Evolutionary conservation across 2,329 filamentous ascomycete genomes (phyloP), one percentile per base, ranked within the genome.

Genomic region (Rutstroemia sp.): DNA sequence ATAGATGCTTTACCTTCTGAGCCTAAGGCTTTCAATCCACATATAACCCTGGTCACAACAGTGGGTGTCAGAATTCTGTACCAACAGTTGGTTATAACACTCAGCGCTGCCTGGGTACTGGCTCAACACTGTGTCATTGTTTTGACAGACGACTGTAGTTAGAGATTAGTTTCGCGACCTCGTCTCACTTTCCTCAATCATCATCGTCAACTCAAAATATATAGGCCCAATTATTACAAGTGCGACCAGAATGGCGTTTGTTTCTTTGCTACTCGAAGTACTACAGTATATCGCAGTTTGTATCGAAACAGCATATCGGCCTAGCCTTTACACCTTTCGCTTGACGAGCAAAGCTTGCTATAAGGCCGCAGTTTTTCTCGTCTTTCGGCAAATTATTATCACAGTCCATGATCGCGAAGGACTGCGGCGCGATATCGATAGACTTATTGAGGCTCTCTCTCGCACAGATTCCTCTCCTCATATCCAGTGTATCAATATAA

Each of bases 401-500:
- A 47, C 23, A 47, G 45, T 30, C 23, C 14, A 16, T 30, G 25
- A 56, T 14, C 21, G 34, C 54, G n/a, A 56, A 38, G 18, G 3
- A 41, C 34, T 39, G 21, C 30, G 23, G 47, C 9, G 21, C 25
- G n/a, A 34, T 30, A 38, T 56, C 25, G 25, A 56, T 6, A 41
- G 30, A 47, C 14, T 47, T 30, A 27, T 47, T 47, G 45, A 30
- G 45, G 19, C 23, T 18, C 45, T 47, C 23, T 47, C 23, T 4
- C 45, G 45, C 23, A 47, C 23, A 5, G 21, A 47, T 47, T 41
- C 52, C 30, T 34, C 41, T 30, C 18, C 42, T 53, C 52, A 58
- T 21, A 49, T 58, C 47, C 57, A 34, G 21, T n/a, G 30, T 30
- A 48, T 58, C 57, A 52, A 39, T 49, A 58, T 58, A 25, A 58